Base-by-base conservation (phyloP, 257 asterid species). In the Haberlea rhodopensis region DNA sequence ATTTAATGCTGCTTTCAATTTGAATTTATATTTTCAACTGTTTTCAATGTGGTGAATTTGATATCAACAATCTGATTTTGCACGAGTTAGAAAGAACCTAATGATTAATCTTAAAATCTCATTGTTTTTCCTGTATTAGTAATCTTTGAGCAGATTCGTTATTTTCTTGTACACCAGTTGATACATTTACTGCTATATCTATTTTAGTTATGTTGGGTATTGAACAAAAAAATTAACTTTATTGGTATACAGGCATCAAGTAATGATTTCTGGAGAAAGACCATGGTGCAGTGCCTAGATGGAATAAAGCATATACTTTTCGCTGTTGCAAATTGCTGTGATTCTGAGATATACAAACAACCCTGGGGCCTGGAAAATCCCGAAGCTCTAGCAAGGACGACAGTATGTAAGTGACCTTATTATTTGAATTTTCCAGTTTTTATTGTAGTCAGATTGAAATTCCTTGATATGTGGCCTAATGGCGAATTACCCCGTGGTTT, bases 341-440 rank as follows among this genome's bases (percentile, higher is more conserved):
- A 82, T 55, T 69, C 95, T 62, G 88, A 84, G 65, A 74, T 72
- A 67, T 73, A 76, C 83, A 82, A 82, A 79, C 85, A 73, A 82
- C 87, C 88, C 18, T 75, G 80, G 67, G 88, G 87, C 72, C 62
- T 84, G 73, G 79, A 78, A 40, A 71, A 85, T 84, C 91, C 91
- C 66, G 91, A 82, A 82, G 80, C 78, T 67, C 80, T 84, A 55
- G 88, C 91, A 10, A 80, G 90, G 79, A 91, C 80, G 73, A 78
- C 86, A 21, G 84, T 81, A 60, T 81, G 86, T 81, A 70, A 31
- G 87, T 73, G 70, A 58, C 62, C 32, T 67, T 64, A 61, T 62
- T 23, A 11, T 53, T 40, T 55, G 45, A 65, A 51, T 31, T 34
- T 62, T 57, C 52, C 52, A 68, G 23, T 16, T 26, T 57, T 27